These are phyloP conservation scores for Delphinella strobiligena DNA, from an alignment of 2,329 filamentous ascomycete species.

Conservation along the genomic window DNA sequence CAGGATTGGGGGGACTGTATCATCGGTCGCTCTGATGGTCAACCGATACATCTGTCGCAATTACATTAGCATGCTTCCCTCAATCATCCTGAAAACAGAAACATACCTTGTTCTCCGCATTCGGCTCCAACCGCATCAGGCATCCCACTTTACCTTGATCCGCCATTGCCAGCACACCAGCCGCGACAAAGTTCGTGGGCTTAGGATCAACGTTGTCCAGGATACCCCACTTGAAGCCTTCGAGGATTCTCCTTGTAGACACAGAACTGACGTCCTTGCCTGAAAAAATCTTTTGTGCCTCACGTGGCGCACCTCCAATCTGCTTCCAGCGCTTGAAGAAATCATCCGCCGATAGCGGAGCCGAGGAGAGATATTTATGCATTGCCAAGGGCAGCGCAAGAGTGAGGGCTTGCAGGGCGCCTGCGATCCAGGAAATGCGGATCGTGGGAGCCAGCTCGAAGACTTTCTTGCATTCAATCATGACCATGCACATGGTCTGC, in stretches of 20 bases:
- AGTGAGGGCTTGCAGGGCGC: slow-evolving; percentile 83
- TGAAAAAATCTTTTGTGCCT: slow-evolving; percentile 76
- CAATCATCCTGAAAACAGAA: not conserved
- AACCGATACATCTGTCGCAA: slow-evolving; percentile 74
- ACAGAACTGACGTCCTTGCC: slow-evolving; percentile 54
- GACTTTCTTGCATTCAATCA: slow-evolving; percentile 76
- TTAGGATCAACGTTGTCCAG: slow-evolving; percentile 84
- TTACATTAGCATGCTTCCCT: slow-evolving; percentile 7
- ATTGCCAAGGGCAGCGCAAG: slow-evolving; percentile 77
- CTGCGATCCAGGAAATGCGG: slow-evolving; percentile 85
- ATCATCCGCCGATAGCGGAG: slow-evolving; percentile 75
- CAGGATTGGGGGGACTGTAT: slow-evolving; percentile 67
- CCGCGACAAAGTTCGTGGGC: slow-evolving; percentile 83
- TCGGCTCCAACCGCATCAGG: slow-evolving; percentile 85
- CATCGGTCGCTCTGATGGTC: slow-evolving; percentile 88
- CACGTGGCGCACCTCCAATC: slow-evolving; percentile 77
- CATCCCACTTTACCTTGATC: slow-evolving; percentile 81
- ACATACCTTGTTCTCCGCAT: slow-evolving; percentile 78
- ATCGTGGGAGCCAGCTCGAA: slow-evolving; percentile 84
- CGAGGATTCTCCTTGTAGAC: slow-evolving; percentile 60
- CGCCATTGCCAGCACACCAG: slow-evolving; percentile 72
- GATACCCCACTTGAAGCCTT: slow-evolving; percentile 83
- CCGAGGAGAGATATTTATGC: slow-evolving; percentile 95
- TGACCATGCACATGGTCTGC: slow-evolving; percentile 85
- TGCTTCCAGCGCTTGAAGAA: slow-evolving; percentile 99